phyloP scores from a whole-genome alignment of 257 asterid species.

The Ajuga chamaepitys region DNA sequence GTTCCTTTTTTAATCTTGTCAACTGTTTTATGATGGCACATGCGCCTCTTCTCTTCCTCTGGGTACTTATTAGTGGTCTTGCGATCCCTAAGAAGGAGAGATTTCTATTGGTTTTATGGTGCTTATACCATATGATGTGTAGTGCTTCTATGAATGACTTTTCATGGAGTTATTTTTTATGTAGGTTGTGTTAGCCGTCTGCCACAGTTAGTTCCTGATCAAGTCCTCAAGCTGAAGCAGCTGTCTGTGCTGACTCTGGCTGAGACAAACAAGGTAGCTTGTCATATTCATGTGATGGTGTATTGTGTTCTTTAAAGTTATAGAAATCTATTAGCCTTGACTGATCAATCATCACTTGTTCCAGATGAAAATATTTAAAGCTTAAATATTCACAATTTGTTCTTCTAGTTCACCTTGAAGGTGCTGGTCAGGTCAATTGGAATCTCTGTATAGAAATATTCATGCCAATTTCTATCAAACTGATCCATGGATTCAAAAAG shows the following conservation, averaged over 20 bases:
- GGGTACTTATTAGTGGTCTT: not conserved
- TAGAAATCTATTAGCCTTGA: too few relatives aligned
- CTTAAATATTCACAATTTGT: too few relatives aligned
- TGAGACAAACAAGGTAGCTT: constrained; percentile 77
- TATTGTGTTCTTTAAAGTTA: too few relatives aligned
- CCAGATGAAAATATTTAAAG: too few relatives aligned
- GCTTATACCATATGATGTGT: not conserved
- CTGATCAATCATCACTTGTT: too few relatives aligned
- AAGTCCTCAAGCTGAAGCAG: constrained; percentile 82
- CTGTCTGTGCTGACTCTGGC: constrained; percentile 89
- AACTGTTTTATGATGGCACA: not conserved
- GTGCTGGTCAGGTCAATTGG: too few relatives aligned
- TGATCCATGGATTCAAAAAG: too few relatives aligned
- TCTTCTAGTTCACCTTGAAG: too few relatives aligned
- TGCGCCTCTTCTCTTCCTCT: not conserved
- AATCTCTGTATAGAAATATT: too few relatives aligned
- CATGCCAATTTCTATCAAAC: too few relatives aligned
- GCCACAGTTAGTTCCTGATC: constrained; percentile 67
- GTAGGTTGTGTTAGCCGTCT: constrained; percentile 47
- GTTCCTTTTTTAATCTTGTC: not conserved
- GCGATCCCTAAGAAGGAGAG: not conserved
- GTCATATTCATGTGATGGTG: too few relatives aligned
- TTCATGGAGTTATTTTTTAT: not conserved
- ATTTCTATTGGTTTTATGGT: constrained; percentile 2
- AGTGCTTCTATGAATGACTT: not conserved